Conservation (phyloP, 441 rosid genomes). For the Viola pubescens region DNA sequence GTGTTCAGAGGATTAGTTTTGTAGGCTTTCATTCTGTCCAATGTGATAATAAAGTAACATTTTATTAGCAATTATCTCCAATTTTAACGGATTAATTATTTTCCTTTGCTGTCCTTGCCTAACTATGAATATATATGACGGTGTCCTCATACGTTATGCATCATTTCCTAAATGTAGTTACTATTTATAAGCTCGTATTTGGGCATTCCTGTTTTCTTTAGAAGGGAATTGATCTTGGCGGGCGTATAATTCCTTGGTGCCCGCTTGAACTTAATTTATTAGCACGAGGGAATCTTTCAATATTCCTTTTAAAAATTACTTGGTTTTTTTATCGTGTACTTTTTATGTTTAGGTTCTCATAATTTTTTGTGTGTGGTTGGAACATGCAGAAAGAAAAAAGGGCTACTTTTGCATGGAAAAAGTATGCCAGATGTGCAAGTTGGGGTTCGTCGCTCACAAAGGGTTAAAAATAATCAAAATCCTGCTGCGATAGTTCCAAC, state of each 20-base stretch:
- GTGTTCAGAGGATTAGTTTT: too few species aligned
- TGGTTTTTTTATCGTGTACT: neutral
- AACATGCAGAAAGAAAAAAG: conserved; percentile 13
- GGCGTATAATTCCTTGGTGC: neutral
- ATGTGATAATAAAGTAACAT: too few species aligned
- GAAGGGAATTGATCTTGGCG: neutral
- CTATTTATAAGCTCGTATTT: neutral
- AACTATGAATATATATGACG: neutral
- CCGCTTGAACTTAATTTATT: too few species aligned
- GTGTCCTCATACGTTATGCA: neutral
- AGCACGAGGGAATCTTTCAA: too few species aligned
- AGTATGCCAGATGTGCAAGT: conserved; percentile 41
- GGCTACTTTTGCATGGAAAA: conserved; percentile 29
- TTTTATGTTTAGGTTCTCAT: conserved; percentile 9
- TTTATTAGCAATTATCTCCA: too few species aligned
- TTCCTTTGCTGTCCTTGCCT: neutral
- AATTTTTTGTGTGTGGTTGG: conserved; percentile 4
- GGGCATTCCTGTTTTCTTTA: neutral
- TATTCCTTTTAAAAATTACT: neutral
- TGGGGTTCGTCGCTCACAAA: conserved; percentile 37
- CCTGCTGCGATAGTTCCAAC: conserved; percentile 29
- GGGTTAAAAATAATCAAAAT: conserved; percentile 34
- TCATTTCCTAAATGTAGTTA: neutral
- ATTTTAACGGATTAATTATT: neutral
- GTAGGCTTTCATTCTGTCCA: too few species aligned